A percentile compares a stretch with the other conserved stretches of the same genome.
Conservation (phyloP, 371 early-diverging fungal species). For the Mortierella sp. region DNA sequence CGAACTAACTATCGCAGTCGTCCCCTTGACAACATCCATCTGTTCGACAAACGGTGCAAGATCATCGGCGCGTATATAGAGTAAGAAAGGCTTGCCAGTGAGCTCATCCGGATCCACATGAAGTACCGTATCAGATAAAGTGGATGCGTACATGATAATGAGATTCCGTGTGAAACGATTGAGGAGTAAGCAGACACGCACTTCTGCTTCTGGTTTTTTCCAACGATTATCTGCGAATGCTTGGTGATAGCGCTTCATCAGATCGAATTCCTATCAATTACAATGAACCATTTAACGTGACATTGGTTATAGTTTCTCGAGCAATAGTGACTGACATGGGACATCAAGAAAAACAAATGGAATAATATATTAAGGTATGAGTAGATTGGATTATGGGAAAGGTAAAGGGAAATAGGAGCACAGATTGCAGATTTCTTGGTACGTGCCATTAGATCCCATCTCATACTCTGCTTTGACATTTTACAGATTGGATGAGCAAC, state of each 20-base stretch:
- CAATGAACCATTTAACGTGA: neutral
- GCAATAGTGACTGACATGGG: neutral
- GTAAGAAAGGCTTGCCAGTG: conserved; percentile 32
- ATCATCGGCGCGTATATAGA: conserved; percentile 41
- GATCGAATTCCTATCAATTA: conserved; percentile 16
- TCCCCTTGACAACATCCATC: conserved; percentile 33
- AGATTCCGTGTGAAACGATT: conserved; percentile 41
- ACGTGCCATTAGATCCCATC: too few relatives aligned
- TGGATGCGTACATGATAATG: conserved; percentile 40
- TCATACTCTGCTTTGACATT: too few relatives aligned
- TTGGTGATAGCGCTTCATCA: conserved; percentile 17
- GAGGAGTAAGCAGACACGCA: conserved; percentile 42
- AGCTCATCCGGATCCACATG: conserved; percentile 20
- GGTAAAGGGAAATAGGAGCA: too few relatives aligned
- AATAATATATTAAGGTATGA: too few relatives aligned
- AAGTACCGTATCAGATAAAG: conserved; percentile 16
- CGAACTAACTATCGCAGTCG: conserved; percentile 22
- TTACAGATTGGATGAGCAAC: too few relatives aligned
- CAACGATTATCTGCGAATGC: conserved; percentile 22
- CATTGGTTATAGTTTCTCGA: neutral
- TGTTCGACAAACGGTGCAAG: conserved; percentile 28
- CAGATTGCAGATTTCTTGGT: too few relatives aligned
- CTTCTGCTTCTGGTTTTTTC: conserved; percentile 25
- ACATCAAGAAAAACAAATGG: neutral
- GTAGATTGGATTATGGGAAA: too few relatives aligned